These are phyloP conservation scores for Epichloe gansuensis DNA, from an alignment of 2,329 filamentous ascomycete genomes.

Conservation along the genomic window DNA sequence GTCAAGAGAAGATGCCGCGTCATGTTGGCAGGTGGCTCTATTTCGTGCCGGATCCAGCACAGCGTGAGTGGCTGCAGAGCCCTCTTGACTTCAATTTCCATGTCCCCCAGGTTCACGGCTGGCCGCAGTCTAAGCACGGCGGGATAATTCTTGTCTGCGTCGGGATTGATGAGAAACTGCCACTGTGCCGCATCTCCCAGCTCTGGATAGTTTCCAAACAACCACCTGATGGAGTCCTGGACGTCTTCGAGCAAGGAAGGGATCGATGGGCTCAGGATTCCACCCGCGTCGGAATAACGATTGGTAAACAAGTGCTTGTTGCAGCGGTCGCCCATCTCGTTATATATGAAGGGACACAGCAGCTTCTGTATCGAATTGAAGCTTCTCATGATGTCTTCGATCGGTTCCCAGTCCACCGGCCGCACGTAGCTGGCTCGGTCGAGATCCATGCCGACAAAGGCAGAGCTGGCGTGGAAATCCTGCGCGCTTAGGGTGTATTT, in stretches of 20 bases:
- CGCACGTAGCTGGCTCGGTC: constrained; percentile 27
- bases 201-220: neutral
- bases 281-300: neutral
- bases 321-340: constrained; percentile 10
- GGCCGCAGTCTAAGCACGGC: too few relatives aligned
- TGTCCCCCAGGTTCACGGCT: constrained; percentile 8
- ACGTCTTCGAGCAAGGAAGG: neutral
- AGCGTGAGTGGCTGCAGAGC: constrained; percentile 11
- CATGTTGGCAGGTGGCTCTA: constrained; percentile 23
- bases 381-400: constrained; percentile 13
- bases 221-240: neutral
- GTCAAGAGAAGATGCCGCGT: constrained; percentile 37
- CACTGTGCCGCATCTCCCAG: neutral
- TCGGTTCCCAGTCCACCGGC: constrained; percentile 14
- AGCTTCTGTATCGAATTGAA: constrained; percentile 21
- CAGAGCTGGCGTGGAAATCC: neutral
- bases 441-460: constrained; percentile 14
- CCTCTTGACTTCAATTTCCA: constrained; percentile 14
- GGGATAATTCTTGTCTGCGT: neutral
- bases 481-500: constrained; percentile 10
- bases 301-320: constrained; percentile 1
- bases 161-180: neutral
- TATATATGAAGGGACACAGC: constrained; percentile 23
- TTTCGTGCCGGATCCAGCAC: constrained; percentile 16
- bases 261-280: neutral